Percentiles rank a stretch among this genome's conserved stretches.
Conservation (phyloP, 2,329 filamentous ascomycete genomes). For the Calonectria pauciramosa region DNA sequence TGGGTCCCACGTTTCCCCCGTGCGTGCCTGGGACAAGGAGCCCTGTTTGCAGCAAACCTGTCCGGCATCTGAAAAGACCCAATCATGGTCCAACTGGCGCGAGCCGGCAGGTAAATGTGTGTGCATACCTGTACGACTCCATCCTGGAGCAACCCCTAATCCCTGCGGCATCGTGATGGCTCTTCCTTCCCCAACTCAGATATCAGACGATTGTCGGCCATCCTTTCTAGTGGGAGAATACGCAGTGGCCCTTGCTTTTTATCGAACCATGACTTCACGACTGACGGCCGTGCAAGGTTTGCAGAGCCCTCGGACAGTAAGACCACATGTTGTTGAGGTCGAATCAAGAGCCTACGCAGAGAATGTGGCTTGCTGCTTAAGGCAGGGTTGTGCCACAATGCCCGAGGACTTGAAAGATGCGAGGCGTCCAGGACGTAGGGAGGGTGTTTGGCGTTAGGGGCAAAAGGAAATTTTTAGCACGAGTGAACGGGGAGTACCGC, state of each 20-base stretch:
- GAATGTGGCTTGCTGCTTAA: constrained; percentile 21
- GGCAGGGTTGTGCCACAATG: constrained; percentile 7
- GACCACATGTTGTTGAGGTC: constrained; percentile 26
- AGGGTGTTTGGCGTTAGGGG: constrained; percentile 13
- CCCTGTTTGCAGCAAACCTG: constrained; percentile 19
- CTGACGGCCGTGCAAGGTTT: constrained; percentile 18
- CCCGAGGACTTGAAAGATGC: background rate
- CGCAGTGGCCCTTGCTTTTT: constrained; percentile 18
- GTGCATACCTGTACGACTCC: constrained; percentile 4
- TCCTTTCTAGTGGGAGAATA: background rate
- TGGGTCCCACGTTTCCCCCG: constrained; percentile 28
- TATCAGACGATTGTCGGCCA: background rate
- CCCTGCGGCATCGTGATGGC: constrained; percentile 16
- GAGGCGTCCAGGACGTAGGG: constrained; percentile 1
- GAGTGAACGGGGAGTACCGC: constrained; percentile 12
- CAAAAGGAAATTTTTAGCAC: constrained; percentile 2
- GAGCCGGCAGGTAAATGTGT: constrained; percentile 21
- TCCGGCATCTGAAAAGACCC: constrained; percentile 21
- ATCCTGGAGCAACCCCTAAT: constrained; percentile 14
- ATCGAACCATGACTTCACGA: constrained; percentile 17
- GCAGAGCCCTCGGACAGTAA: constrained; percentile 14
- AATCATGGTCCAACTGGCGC: constrained; percentile 11
- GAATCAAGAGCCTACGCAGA: constrained; percentile 29
- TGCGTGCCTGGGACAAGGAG: constrained; percentile 18
- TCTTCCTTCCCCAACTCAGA: constrained; percentile 7